Base-by-base conservation (phyloP, 2,329 filamentous ascomycete genomes). In the Aphanocladium album region DNA sequence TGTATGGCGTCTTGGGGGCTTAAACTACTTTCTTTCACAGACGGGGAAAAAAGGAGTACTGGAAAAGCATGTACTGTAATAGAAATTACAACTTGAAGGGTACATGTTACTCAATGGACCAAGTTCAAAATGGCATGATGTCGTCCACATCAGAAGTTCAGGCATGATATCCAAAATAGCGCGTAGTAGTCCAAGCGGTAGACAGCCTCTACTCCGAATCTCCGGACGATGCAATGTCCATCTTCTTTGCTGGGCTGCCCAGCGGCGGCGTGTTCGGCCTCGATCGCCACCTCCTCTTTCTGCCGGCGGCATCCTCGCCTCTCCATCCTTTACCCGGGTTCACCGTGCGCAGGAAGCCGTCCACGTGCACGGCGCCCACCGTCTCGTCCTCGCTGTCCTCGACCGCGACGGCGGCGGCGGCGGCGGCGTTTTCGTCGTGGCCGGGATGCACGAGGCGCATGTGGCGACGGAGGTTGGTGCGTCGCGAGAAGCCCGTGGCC, bases 281-380 rank as follows among this genome's bases (percentile, higher is more conserved):
- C 41, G 23, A 45, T 47, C 54, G 51, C 37, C 41, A 49, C 60
- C 37, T 71, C 59, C 69, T 67, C 65, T 67, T 73, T 53, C 71
- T 68, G 51, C 63, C 61, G 1, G 57, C 60, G 3, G 62, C 60
- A 37, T 78, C 76, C 37, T 70, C 72, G 1, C 70, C 76, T 45
- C 79, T 71, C 82, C 81, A 84, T 0, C 81, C 82, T 47, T 68
- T 73, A 7, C 77, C 73, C 1, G 76, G 71, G 61, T 76, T 74
- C 57, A 90, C 79, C 4, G 82, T 80, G 67, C 78, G 76, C 66
- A 91, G 65, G 67, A 89, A 91, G 0, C 88, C 85, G 70, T 91
- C 88, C 1, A 85, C 80, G 66, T 90, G 88, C 21, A 90, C 84
- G 0, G 79, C 87, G 0, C 86, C 88, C 9, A 79, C 65, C 67